A percentile compares a stretch with the other conserved stretches of the same genome.
Conservation (phyloP, 2,329 filamentous ascomycete genomes). For the Rhynchosporium secalis region DNA sequence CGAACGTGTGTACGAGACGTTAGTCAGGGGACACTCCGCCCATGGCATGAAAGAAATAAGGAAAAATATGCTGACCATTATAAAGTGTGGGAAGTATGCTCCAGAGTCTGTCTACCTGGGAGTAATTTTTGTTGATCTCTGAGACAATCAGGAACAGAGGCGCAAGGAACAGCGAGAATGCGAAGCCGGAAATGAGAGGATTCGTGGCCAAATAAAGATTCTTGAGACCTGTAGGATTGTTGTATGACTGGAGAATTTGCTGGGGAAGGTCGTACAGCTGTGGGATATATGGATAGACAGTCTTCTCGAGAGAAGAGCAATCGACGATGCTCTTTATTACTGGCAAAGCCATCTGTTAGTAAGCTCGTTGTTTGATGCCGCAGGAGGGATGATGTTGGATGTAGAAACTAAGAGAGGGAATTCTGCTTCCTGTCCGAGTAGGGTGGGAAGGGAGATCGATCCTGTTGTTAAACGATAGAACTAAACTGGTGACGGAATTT, state of each 20-base stretch:
- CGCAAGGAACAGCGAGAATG: constrained; percentile 69
- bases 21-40: neutral
- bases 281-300: constrained; percentile 71
- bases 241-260: constrained; percentile 59
- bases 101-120: constrained; percentile 94
- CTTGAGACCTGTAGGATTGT: constrained; percentile 61
- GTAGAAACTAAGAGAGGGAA: neutral
- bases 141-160: constrained; percentile 72
- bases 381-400: too few relatives aligned
- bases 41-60: neutral
- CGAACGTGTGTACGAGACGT: neutral
- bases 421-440: neutral
- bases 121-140: constrained; percentile 90
- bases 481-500: neutral
- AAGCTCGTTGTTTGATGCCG: neutral
- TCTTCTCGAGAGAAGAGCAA: constrained; percentile 73
- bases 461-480: too few relatives aligned
- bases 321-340: constrained; percentile 68
- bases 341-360: constrained; percentile 66
- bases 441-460: too few relatives aligned
- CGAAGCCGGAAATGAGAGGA: constrained; percentile 74
- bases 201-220: constrained; percentile 82
- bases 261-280: constrained; percentile 71
- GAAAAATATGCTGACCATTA: constrained; percentile 49
- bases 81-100: constrained; percentile 86